Evolutionary conservation across 208 protist species (phyloP), one percentile per base, ranked within the genome.

Genomic region (Acanthamoeba culbertsoni): DNA sequence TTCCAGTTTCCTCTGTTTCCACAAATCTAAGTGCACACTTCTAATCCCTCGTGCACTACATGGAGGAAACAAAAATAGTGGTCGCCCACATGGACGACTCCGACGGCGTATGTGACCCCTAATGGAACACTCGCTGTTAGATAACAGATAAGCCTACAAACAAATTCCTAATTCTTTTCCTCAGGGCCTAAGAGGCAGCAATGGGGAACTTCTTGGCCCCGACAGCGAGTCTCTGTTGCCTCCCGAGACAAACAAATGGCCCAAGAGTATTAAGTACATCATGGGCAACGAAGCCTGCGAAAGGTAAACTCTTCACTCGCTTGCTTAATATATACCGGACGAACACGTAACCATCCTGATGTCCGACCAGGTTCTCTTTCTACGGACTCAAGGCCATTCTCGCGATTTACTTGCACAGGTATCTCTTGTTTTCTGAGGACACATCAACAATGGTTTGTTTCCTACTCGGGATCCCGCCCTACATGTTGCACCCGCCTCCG

Each of bases 211-310:
- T 18, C 46, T 55, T 2, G 31, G 71, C 45, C 0, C 37, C 2
- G 57, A 90, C 82, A 4, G 18, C 10, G n/a, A 90, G 57, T 65
- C 82, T 1, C 51, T 90, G 45, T 28, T 90, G 31, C 82, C 82
- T 14, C 51, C 82, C 2, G 57, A 90, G 4, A 35, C 14, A 14
- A 90, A 26, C 48, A 92, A 92, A 55, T 92, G 86, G 86, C 86
- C 86, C 40, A 71, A 71, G 43, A 92, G 86, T 45, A 92, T 92
- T 12, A 35, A 51, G 8, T 95, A 46, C 75, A 94, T 95, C 86
- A 75, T 95, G 51, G 91, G 82, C 53, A 95, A 94, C 89, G 94
- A 95, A 84, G 62, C 93, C 28, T 91, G 91, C 89, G 94, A 95
- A 68, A 40, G 94, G 59, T 95, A 86, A 46, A 33, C 0, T 8